phyloP scores from a whole-genome alignment of 768 basidiomycete genomes.

The Suillus ampliporus region DNA sequence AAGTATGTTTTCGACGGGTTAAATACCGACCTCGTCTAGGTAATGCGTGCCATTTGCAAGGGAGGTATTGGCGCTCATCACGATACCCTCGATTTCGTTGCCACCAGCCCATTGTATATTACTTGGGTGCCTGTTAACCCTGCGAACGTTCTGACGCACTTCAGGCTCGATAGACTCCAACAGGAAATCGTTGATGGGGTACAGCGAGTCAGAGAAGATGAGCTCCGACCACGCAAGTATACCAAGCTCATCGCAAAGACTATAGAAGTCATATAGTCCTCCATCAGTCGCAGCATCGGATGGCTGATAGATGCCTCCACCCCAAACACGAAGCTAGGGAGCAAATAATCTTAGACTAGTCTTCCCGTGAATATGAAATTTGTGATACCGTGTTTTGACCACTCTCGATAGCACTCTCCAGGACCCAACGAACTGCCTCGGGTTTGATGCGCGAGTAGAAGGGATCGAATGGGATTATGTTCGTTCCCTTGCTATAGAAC shows the following conservation, averaged over 20 bases:
- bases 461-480: conserved; percentile 65
- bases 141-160: conserved; percentile 60
- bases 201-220: conserved; percentile 62
- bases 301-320: conserved; percentile 59
- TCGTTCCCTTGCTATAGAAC: conserved; percentile 61
- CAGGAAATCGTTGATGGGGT: conserved; percentile 59
- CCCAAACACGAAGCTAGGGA: conserved; percentile 60
- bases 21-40: conserved; percentile 50
- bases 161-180: conserved; percentile 58
- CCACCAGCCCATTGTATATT: conserved; percentile 65
- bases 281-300: conserved; percentile 44
- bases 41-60: conserved; percentile 51
- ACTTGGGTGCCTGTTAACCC: conserved; percentile 61
- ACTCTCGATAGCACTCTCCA: conserved; percentile 58
- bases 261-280: conserved; percentile 62
- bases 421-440: conserved; percentile 57
- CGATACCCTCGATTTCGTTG: conserved; percentile 65
- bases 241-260: conserved; percentile 62
- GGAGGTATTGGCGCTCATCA: conserved; percentile 40
- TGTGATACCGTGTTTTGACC: conserved; percentile 61
- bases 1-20: not conserved
- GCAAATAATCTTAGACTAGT: not conserved
- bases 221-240: conserved; percentile 68
- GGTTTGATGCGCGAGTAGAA: conserved; percentile 59
- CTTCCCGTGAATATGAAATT: conserved; percentile 16